These are phyloP conservation scores for Trichosanthes truncata DNA, from an alignment of 306 rosid genomes.

Conservation along the genomic window DNA sequence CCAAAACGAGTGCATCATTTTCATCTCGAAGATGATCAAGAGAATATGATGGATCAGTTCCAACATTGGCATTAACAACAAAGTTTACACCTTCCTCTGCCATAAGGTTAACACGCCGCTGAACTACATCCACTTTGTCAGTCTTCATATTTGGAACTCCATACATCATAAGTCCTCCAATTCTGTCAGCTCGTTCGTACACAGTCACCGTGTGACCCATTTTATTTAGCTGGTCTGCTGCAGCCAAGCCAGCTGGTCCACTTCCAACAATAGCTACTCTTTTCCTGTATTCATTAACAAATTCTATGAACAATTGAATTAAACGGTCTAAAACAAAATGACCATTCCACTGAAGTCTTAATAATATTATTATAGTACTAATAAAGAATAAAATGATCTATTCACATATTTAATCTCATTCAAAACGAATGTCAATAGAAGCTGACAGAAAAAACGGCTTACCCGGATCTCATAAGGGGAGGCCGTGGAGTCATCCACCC, in stretches of 20 bases:
- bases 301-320: background rate
- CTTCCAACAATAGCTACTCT: slow-evolving; percentile 89
- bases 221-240: slow-evolving; percentile 93
- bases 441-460: slow-evolving; percentile 13
- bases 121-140: slow-evolving; percentile 65
- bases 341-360: background rate
- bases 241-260: slow-evolving; percentile 97
- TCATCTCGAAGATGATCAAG: slow-evolving; percentile 62
- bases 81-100: slow-evolving; percentile 72
- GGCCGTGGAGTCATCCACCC: slow-evolving; percentile 99
- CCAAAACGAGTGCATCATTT: slow-evolving; percentile 71
- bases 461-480: slow-evolving; percentile 84
- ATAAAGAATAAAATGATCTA: no score
- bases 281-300: slow-evolving; percentile 41
- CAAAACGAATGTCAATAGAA: background rate
- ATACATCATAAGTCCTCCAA: slow-evolving; percentile 98
- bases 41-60: slow-evolving; percentile 60
- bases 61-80: slow-evolving; percentile 77
- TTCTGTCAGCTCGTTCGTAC: slow-evolving; percentile 48
- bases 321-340: background rate
- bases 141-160: slow-evolving; percentile 99
- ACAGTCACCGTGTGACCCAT: slow-evolving; percentile 74
- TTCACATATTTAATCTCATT: no score
- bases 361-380: no score
- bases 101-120: slow-evolving; percentile 88